Evolutionary conservation across 352 stramenopile genomes (phyloP).

Genomic region (Pythium myriotylum): DNA sequence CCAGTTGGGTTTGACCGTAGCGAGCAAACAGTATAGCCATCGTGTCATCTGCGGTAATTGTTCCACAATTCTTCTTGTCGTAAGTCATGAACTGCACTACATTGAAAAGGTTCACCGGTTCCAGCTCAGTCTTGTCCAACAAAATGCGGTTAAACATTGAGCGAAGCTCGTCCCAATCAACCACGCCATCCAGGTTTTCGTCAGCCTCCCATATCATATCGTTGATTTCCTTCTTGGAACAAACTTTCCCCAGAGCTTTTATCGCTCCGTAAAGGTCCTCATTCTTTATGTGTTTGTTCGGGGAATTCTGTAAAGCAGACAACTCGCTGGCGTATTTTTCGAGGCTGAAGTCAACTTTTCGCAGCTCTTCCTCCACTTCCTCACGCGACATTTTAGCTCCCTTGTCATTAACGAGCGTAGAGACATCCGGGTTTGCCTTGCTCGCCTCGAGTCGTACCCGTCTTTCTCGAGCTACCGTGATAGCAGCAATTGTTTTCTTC

Average conservation of each 20-base stretch:
- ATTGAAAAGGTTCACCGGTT: constrained; percentile 96
- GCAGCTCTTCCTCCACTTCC: constrained; percentile 81
- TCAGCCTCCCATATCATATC: constrained; percentile 99
- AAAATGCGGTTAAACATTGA: constrained; percentile 98
- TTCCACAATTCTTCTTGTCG: constrained; percentile 94
- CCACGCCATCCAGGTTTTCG: constrained; percentile 94
- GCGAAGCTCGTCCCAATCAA: constrained; percentile 95
- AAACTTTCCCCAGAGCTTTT: constrained; percentile 92
- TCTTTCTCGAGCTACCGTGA: constrained; percentile 56
- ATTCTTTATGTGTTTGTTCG: constrained; percentile 82
- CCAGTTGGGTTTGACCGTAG: constrained; percentile 87
- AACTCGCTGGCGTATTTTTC: constrained; percentile 59
- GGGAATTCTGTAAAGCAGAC: constrained; percentile 49
- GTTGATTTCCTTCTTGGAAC: constrained; percentile 94
- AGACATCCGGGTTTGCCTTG: constrained; percentile 70
- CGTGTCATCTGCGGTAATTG: constrained; percentile 96
- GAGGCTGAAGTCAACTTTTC: constrained; percentile 54
- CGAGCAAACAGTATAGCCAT: constrained; percentile 98
- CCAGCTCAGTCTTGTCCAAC: constrained; percentile 93
- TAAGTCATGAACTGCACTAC: constrained; percentile 98
- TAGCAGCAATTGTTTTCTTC: constrained; percentile 58
- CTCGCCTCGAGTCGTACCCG: constrained; percentile 61
- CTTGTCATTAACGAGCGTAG: constrained; percentile 78
- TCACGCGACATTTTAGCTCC: constrained; percentile 77
- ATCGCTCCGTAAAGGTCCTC: constrained; percentile 94